phyloP scores from a whole-genome alignment of 257 asterid species.

The Dorcoceras hygrometricum region DNA sequence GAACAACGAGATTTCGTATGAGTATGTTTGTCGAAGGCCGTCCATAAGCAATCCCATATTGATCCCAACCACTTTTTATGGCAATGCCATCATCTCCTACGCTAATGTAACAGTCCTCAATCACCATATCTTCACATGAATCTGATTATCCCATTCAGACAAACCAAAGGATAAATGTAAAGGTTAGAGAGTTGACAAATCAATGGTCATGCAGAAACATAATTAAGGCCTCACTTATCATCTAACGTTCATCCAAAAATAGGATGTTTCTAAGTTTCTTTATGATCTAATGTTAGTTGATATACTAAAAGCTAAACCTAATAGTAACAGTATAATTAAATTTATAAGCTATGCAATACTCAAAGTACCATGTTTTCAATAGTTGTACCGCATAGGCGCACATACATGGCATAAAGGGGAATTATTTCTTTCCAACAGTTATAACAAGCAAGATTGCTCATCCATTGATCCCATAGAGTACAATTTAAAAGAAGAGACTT shows the following conservation, averaged over 20 bases:
- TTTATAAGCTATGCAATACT: conserved; percentile 6
- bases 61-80: conserved; percentile 25
- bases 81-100: conserved; percentile 25
- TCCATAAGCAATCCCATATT: conserved; percentile 20
- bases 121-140: conserved; percentile 23
- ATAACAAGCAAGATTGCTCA: not conserved
- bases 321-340: not conserved
- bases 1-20: conserved; percentile 18
- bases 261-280: not conserved
- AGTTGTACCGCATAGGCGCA: not conserved
- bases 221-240: not conserved
- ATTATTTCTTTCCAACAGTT: conserved; percentile 5
- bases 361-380: not conserved
- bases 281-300: not conserved
- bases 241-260: not conserved
- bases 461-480: conserved; percentile 13
- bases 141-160: conserved; percentile 5
- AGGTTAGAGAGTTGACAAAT: not conserved
- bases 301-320: not conserved
- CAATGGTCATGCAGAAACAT: conserved; percentile 10
- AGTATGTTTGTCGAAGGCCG: not conserved
- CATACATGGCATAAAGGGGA: not conserved
- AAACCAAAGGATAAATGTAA: not conserved
- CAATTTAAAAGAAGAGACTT: conserved; percentile 18
- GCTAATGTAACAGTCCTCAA: conserved; percentile 25